Percentiles rank a stretch among this genome's conserved stretches.
Conservation (phyloP, 441 rosid species). For the Arabidopsis lyrata region DNA sequence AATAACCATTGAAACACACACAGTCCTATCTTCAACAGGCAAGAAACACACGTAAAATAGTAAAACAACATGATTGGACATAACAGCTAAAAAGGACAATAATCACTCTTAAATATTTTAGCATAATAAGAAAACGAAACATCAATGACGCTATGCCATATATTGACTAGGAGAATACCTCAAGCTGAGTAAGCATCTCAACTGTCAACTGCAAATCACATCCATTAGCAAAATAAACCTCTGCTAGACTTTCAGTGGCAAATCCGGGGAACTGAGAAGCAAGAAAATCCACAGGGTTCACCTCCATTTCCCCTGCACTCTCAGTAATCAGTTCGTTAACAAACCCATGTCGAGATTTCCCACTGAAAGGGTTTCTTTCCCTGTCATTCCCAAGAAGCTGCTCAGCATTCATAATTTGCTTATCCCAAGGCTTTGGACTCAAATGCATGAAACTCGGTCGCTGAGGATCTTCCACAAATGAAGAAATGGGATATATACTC, state of each 20-base stretch:
- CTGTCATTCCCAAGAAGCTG: slow-evolving; percentile 64
- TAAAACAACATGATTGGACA: slow-evolving; percentile 15
- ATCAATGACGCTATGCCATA: neutral
- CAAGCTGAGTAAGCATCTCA: slow-evolving; percentile 97
- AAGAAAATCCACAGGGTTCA: slow-evolving; percentile 81
- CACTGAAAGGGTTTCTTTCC: slow-evolving; percentile 60
- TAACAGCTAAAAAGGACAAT: neutral
- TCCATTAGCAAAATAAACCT: slow-evolving; percentile 89
- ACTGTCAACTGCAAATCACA: slow-evolving; percentile 86
- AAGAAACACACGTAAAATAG: neutral
- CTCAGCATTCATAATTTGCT: slow-evolving; percentile 62
- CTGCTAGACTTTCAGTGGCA: slow-evolving; percentile 91
- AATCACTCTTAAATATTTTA: neutral
- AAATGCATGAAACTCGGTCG: slow-evolving; percentile 55
- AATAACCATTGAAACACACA: slow-evolving; percentile 7
- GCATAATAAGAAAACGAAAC: neutral
- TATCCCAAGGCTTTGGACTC: slow-evolving; percentile 81
- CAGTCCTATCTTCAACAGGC: neutral
- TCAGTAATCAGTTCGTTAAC: slow-evolving; percentile 63
- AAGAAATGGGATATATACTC: slow-evolving; percentile 58
- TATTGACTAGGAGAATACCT: slow-evolving; percentile 58
- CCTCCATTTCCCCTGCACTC: slow-evolving; percentile 59
- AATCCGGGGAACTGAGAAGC: slow-evolving; percentile 92
- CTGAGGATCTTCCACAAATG: slow-evolving; percentile 69
- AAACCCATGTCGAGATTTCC: slow-evolving; percentile 59